These are phyloP conservation scores for Pharus latifolius DNA, from an alignment of 176 grass and related monocot species.

Conservation along the genomic window DNA sequence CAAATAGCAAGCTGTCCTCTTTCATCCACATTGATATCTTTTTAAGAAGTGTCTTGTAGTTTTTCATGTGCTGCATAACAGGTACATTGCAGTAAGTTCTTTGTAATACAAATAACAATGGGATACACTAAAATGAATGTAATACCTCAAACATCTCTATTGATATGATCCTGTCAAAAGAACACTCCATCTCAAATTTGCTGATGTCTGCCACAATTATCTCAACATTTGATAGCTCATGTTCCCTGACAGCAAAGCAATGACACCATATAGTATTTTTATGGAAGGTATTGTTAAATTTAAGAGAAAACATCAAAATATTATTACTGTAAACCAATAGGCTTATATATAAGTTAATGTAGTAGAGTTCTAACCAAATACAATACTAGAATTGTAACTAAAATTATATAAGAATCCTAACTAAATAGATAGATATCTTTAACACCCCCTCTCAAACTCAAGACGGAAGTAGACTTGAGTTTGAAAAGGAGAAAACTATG, in stretches of 20 bases:
- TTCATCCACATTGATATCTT: slow-evolving; percentile 96
- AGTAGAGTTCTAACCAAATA: too few relatives aligned
- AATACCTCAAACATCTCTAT: slow-evolving; percentile 96
- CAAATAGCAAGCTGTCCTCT: slow-evolving; percentile 66
- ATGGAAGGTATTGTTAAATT: too few relatives aligned
- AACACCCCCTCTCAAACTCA: too few relatives aligned
- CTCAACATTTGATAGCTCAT: slow-evolving; percentile 63
- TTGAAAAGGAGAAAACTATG: too few relatives aligned
- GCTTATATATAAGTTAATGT: too few relatives aligned
- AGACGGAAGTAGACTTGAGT: too few relatives aligned
- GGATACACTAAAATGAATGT: neutral
- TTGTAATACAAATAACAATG: neutral
- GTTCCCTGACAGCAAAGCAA: slow-evolving; percentile 39
- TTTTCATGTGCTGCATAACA: slow-evolving; percentile 88
- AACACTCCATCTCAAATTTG: slow-evolving; percentile 86
- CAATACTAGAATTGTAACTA: too few relatives aligned
- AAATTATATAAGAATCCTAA: too few relatives aligned
- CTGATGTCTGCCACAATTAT: slow-evolving; percentile 91
- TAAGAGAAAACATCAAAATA: too few relatives aligned
- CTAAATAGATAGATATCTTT: too few relatives aligned
- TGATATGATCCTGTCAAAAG: slow-evolving; percentile 88
- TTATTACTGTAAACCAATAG: too few relatives aligned
- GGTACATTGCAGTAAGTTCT: neutral
- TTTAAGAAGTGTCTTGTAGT: slow-evolving; percentile 88
- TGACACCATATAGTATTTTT: neutral